phyloP scores from a whole-genome alignment of 345 rosid genomes.

The Salix koriyanagi region DNA sequence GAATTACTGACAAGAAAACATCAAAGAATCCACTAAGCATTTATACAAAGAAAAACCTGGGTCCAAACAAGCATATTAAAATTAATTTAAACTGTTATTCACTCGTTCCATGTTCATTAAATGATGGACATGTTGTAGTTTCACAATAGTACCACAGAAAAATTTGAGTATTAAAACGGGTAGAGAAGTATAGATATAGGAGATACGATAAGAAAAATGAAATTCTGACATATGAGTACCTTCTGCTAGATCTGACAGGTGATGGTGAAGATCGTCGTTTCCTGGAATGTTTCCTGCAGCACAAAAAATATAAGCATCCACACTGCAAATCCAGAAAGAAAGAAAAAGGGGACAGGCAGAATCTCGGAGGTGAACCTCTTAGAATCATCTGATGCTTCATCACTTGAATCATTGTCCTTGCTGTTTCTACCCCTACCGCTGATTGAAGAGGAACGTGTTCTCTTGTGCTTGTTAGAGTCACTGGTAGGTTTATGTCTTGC shows the following conservation, averaged over 20 bases:
- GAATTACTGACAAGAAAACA: background rate
- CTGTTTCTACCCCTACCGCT: conserved; percentile 49
- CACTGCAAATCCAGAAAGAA: background rate
- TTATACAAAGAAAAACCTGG: background rate
- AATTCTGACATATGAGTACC: conserved; percentile 47
- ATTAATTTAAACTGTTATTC: background rate
- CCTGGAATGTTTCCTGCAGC: conserved; percentile 61
- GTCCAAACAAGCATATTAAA: background rate
- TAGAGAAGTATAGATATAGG: background rate
- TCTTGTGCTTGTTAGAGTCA: conserved; percentile 62
- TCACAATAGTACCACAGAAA: background rate
- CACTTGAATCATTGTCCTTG: conserved; percentile 54
- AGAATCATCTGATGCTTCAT: conserved; percentile 71
- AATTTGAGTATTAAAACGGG: background rate
- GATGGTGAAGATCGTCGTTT: conserved; percentile 66
- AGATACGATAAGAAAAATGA: background rate
- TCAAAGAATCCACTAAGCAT: background rate
- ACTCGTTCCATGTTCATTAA: background rate
- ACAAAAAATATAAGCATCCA: conserved; percentile 20
- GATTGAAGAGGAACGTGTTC: conserved; percentile 59
- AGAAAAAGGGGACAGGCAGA: conserved; percentile 12
- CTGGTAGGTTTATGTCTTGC: conserved; percentile 37
- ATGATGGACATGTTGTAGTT: background rate
- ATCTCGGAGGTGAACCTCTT: conserved; percentile 45
- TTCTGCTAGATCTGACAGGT: conserved; percentile 72